phyloP scores from a whole-genome alignment of 2,329 filamentous ascomycete species.

The Nemania diffusa region DNA sequence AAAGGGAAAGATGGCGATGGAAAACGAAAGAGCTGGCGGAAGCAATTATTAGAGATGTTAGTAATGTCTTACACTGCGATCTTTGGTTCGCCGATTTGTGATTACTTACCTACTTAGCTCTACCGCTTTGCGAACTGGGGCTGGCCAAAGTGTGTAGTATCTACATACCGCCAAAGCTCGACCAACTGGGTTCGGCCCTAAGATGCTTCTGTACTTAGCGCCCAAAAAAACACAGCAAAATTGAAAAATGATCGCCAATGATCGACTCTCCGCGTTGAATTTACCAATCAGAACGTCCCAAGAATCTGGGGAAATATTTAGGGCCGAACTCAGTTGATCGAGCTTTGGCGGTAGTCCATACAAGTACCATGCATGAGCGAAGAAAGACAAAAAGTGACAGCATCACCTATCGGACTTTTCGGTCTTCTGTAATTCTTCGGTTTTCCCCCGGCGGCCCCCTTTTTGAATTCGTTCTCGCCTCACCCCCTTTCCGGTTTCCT shows the following conservation, averaged over 20 bases:
- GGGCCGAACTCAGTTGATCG: too few relatives aligned
- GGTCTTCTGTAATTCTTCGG: not conserved
- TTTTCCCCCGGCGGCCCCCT: not conserved
- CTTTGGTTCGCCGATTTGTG: not conserved
- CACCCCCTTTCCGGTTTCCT: conserved; percentile 22
- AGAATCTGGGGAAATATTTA: too few relatives aligned
- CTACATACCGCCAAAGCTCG: too few relatives aligned
- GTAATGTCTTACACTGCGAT: not conserved
- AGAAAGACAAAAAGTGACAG: conserved; percentile 14
- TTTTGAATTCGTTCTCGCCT: conserved; percentile 7
- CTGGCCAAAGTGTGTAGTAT: conserved; percentile 1
- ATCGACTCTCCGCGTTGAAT: too few relatives aligned
- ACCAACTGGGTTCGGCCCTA: too few relatives aligned
- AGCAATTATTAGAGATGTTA: conserved; percentile 5
- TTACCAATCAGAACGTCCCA: too few relatives aligned
- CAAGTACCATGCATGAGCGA: conserved; percentile 31
- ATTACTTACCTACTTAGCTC: not conserved
- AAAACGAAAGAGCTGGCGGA: not conserved
- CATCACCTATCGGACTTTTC: not conserved
- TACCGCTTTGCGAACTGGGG: conserved; percentile 20
- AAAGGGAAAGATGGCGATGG: not conserved
- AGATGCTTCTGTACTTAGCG: too few relatives aligned
- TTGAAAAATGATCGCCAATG: too few relatives aligned
- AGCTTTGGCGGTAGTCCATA: conserved; percentile 3
- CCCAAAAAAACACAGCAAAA: too few relatives aligned